Evolutionary conservation across 495 filamentous ascomycete genomes (phyloP), one percentile per base, ranked within the genome.

Genomic region (Daldinia concentrica): DNA sequence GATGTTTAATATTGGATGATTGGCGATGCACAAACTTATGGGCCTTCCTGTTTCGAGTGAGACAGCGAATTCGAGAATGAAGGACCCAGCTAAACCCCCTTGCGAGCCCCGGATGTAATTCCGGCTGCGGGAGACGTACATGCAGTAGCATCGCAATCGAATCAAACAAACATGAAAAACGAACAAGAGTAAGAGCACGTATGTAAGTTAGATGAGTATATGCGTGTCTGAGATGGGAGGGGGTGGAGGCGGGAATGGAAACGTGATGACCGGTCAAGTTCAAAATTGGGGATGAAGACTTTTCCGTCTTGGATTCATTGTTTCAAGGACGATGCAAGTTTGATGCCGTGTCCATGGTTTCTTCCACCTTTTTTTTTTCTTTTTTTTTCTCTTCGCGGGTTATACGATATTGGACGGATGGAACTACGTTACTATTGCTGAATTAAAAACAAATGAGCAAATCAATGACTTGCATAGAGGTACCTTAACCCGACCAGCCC

Each of bases 11-110:
- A 11, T 8, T 29, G 1, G n/a, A 15, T 30, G 43, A 68, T 51
- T 51, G 22, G 45, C 9, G 45, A 51, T 17, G 39, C 39, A 17
- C 39, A 6, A 39, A 48, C 26, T 27, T 54, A 30, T 30, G 24
- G 50, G 62, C 51, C 62, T 66, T 66, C 68, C 62, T 63, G 62
- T 66, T 71, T 66, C 32, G 63, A 51, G 57, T 60, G 62, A 66
- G 68, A 71, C 68, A 60, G 59, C 41, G 55, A 54, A 30, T 63
- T 71, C 68, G 62, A 62, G 58, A 71, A 71, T 63, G 45, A 64
- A 15, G 34, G 62, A 45, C 24, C 27, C 48, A 65, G 30, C n/a
- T 34, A 29, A 30, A 24, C 36, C 30, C 68, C 68, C 68, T 66
- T 71, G 63, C 68, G 54, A 66, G 8, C 24, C 48, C 57, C 57